Conservation (phyloP, 208 protist species). For the Herpetomonas samuelpessoai region DNA sequence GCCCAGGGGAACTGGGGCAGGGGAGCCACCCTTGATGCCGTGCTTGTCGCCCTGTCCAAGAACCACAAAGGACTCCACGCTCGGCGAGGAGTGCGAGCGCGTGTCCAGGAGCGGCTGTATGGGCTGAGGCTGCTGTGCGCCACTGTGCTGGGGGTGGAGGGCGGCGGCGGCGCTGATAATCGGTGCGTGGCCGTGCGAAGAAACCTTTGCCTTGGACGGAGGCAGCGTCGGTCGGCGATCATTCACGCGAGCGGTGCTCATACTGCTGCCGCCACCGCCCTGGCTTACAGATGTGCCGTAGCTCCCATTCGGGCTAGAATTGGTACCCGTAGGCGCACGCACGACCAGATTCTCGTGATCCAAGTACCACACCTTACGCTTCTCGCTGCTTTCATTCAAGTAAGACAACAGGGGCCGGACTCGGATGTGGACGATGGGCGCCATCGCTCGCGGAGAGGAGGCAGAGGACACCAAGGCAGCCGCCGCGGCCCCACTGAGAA, state of each 20-base stretch:
- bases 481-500: slow-evolving; percentile 4
- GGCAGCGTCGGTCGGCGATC: slow-evolving; percentile 14
- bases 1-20: too few species aligned
- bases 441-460: slow-evolving; percentile 21
- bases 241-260: slow-evolving; percentile 5
- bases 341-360: slow-evolving; percentile 84
- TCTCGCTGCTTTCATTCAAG: slow-evolving; percentile 56
- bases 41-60: neutral
- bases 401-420: slow-evolving; percentile 62
- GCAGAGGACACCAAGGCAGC: slow-evolving; percentile 16
- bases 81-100: neutral
- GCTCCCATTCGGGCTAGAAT: neutral
- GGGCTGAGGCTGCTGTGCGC: slow-evolving; percentile 15
- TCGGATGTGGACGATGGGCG: slow-evolving; percentile 78
- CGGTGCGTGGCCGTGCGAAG: neutral
- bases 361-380: slow-evolving; percentile 67
- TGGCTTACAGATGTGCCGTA: neutral
- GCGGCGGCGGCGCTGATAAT: neutral
- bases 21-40: neutral
- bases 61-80: neutral
- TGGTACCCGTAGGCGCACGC: slow-evolving; percentile 7
- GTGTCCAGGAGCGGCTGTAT: slow-evolving; percentile 1
- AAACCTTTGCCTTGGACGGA: neutral
- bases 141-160: slow-evolving; percentile 10
- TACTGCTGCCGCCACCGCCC: slow-evolving; percentile 3